Percentiles rank a stretch among this genome's conserved stretches.
Evolutionary conservation across 768 basidiomycete genomes (phyloP).

Genomic region (Boletus subparvulus): DNA sequence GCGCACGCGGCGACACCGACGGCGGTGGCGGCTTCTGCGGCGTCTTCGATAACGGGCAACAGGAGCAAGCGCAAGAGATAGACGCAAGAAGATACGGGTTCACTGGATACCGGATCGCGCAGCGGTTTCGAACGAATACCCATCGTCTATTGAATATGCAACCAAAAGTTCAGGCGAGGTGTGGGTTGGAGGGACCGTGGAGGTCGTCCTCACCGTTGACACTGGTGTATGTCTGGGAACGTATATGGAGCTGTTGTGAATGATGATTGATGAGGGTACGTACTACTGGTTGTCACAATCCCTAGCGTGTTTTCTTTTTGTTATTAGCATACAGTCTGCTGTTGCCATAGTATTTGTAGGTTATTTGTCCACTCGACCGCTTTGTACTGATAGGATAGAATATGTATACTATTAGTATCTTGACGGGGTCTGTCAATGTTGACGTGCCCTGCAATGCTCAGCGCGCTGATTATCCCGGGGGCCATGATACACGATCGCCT

Average conservation of each 20-base stretch:
- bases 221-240: neutral
- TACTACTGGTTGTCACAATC: neutral
- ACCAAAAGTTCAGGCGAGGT: neutral
- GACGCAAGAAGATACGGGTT: neutral
- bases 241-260: neutral
- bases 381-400: neutral
- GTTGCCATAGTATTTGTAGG: slow-evolving; percentile 1
- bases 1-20: neutral
- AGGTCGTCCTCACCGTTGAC: neutral
- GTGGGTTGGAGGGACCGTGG: neutral
- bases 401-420: too few species aligned
- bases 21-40: neutral
- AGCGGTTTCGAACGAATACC: neutral
- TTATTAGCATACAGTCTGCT: neutral
- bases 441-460: too few species aligned
- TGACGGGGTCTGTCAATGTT: too few species aligned
- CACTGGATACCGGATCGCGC: neutral
- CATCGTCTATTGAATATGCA: neutral
- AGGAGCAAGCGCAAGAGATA: slow-evolving; percentile 34
- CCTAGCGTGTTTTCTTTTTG: neutral
- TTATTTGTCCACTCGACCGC: neutral
- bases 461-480: too few species aligned
- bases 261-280: neutral
- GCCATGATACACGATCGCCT: too few species aligned
- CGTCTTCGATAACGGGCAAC: slow-evolving; percentile 11